Evolutionary conservation across 176 grass and related monocot genomes (phyloP).

Genomic region (Cocos nucifera): DNA sequence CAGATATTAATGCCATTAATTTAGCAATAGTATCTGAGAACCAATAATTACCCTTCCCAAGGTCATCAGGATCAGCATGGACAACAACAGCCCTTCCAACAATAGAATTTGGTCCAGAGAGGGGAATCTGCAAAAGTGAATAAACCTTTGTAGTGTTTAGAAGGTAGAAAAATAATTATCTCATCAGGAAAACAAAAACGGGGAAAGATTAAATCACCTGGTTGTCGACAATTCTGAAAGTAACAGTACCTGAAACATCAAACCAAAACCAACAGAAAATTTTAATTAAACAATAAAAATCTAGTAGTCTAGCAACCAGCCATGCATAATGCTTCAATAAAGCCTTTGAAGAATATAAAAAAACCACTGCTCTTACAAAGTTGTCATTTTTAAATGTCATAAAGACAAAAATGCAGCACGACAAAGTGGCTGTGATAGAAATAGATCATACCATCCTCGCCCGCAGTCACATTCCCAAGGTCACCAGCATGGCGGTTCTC

Average conservation of each 20-base stretch:
- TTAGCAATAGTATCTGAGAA: neutral
- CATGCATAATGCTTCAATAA: no score
- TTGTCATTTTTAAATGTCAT: no score
- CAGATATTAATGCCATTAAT: no score
- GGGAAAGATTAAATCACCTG: neutral
- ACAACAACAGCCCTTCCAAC: constrained; percentile 20
- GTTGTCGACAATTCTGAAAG: constrained; percentile 1
- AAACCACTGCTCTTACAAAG: no score
- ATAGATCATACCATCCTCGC: no score
- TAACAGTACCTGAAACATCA: constrained; percentile 11
- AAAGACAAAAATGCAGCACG: no score
- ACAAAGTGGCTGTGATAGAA: no score
- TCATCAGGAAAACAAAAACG: neutral
- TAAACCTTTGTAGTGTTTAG: neutral
- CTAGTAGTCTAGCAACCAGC: no score
- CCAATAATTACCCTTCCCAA: constrained; percentile 11
- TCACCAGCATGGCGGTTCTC: no score
- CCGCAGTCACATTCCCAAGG: no score
- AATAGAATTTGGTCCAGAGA: constrained; percentile 14
- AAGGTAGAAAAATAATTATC: neutral
- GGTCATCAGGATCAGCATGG: constrained; percentile 22
- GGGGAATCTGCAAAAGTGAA: constrained; percentile 8
- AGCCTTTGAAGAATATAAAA: no score
- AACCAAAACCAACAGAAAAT: neutral
- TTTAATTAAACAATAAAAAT: no score